Percentiles rank a stretch among this genome's conserved stretches.
These are phyloP conservation scores for Dryas drummondii DNA, from an alignment of 306 rosid genomes.

Conservation along the genomic window DNA sequence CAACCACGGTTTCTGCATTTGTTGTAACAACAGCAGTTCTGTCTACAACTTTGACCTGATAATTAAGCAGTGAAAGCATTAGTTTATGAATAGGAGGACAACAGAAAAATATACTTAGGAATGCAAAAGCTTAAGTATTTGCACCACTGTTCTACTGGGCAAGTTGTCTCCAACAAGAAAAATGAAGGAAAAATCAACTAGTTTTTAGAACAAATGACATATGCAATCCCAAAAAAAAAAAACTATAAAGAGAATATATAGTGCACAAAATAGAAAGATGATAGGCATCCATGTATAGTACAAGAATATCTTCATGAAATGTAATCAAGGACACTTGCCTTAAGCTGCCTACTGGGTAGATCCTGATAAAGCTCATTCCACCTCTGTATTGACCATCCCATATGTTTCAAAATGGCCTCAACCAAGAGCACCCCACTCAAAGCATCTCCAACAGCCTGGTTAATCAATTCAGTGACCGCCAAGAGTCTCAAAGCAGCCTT, in stretches of 20 bases:
- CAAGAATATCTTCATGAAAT: not conserved
- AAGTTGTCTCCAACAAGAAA: not conserved
- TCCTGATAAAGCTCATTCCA: slow-evolving; percentile 88
- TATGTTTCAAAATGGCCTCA: slow-evolving; percentile 73
- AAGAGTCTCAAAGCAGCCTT: slow-evolving; percentile 75
- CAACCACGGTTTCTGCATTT: slow-evolving; percentile 89
- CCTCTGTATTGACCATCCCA: slow-evolving; percentile 71
- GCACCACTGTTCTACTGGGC: not conserved
- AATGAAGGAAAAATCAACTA: not conserved
- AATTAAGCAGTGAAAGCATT: slow-evolving; percentile 12
- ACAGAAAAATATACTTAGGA: not conserved
- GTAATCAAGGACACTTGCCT: slow-evolving; percentile 47
- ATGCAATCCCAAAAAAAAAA: not conserved
- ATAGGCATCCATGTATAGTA: slow-evolving; percentile 5
- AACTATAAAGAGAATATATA: not conserved
- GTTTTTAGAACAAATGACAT: not conserved
- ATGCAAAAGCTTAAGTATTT: not conserved
- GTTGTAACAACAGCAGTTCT: slow-evolving; percentile 69
- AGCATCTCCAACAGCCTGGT: slow-evolving; percentile 96
- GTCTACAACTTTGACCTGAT: slow-evolving; percentile 77
- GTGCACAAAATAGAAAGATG: not conserved
- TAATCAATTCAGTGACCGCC: slow-evolving; percentile 75
- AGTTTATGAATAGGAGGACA: slow-evolving; percentile 8
- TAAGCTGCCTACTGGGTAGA: slow-evolving; percentile 91
- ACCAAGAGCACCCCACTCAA: slow-evolving; percentile 86